Evolutionary conservation across 129 eudicot species (phyloP), one percentile per base, ranked within the genome.

Genomic region (Artemisia annua): DNA sequence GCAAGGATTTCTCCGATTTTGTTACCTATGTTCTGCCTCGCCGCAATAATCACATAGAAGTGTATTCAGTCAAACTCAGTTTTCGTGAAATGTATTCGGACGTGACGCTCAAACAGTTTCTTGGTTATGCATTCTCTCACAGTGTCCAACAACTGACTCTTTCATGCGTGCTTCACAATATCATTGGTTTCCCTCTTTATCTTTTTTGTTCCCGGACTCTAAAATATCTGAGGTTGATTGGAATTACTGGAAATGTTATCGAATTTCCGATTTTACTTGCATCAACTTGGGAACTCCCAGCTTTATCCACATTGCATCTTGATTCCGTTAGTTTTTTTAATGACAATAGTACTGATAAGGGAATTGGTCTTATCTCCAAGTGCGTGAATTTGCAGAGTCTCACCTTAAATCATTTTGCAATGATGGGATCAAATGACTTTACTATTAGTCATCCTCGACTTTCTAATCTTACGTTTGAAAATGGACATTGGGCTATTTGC

Each of bases 311-410:
- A 61, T 44, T 73, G 16, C 51, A 28, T 43, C 63, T 73, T 9
- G 26, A 71, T 18, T 11, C 1, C 14, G 39, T 71, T 12, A 20
- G 50, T n/a, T 32, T 71, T 39, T 19, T 17, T 63, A 39, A 50
- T 52, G 63, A 58, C 0, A 5, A 46, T 7, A 8, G 0, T 18
- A 22, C 16, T 63, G 51, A 7, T 54, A 19, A 1, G 20, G 20
- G 18, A 2, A 54, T 19, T n/a, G 11, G 51, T 39, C 44, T 76
- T 61, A 46, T 76, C 26, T 67, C 80, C 69, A 76, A 57, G 69
- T 67, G 69, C n/a, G 11, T 51, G 32, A 67, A 55, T 57, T 76
- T 76, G 71, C 67, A 35, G 52, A 58, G 50, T 76, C 80, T 76
- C 80, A 46, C 58, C 26, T 28, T 75, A 13, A 55, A 1, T 11